A percentile compares a stretch with the other conserved stretches of the same genome.
Evolutionary conservation across 768 basidiomycete genomes (phyloP).

Genomic region (Tulasnella sp.): DNA sequence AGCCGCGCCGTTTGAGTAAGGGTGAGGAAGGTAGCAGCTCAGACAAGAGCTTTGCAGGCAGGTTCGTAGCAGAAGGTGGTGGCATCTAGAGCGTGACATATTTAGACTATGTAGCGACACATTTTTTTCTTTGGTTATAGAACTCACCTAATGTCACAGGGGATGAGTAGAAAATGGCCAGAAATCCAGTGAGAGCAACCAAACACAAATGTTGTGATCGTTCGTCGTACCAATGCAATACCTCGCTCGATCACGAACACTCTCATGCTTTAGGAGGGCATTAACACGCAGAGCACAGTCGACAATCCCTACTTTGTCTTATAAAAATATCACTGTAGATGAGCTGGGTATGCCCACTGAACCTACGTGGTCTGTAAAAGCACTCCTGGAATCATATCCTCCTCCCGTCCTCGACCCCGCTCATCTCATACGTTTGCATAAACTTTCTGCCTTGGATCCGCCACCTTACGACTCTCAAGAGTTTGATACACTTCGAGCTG

Average conservation of each 20-base stretch:
- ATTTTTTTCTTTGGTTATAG: no score
- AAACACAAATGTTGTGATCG: neutral
- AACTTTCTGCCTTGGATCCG: slow-evolving; percentile 61
- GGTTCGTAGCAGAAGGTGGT: neutral
- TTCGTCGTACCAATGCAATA: neutral
- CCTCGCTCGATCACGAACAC: neutral
- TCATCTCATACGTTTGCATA: slow-evolving; percentile 54
- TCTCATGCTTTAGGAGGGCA: neutral
- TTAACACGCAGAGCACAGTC: slow-evolving; percentile 21
- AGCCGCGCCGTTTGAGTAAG: slow-evolving; percentile 24
- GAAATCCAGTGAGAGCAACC: no score
- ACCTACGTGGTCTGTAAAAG: slow-evolving; percentile 73
- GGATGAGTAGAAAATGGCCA: no score
- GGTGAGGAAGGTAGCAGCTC: slow-evolving; percentile 9
- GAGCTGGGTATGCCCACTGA: slow-evolving; percentile 49
- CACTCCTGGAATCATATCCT: slow-evolving; percentile 68
- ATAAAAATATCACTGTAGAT: slow-evolving; percentile 35
- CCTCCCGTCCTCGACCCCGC: slow-evolving; percentile 46
- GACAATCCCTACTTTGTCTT: slow-evolving; percentile 18
- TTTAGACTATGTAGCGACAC: no score
- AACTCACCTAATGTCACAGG: no score
- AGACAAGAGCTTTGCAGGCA: slow-evolving; percentile 28
- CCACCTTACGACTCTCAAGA: slow-evolving; percentile 49
- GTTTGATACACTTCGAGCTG: slow-evolving; percentile 40
- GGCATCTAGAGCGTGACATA: neutral